These are phyloP conservation scores for Prunus kanzakura DNA, from an alignment of 306 rosid species.

Conservation along the genomic window DNA sequence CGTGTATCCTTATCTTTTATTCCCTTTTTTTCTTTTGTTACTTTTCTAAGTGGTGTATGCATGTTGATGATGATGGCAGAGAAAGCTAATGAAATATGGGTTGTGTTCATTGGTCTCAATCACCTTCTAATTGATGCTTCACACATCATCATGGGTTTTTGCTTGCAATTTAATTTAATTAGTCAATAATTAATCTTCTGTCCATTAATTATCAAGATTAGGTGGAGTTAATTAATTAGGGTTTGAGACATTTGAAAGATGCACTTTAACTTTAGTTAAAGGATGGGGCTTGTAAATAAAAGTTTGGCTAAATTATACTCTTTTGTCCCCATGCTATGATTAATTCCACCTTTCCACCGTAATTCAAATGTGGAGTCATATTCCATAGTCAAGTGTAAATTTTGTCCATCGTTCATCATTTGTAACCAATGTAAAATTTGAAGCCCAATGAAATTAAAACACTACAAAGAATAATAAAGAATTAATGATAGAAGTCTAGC, in stretches of 20 bases:
- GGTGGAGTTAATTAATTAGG: not conserved
- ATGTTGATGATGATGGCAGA: conserved; percentile 21
- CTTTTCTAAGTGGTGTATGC: conserved; percentile 12
- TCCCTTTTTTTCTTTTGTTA: conserved; percentile 11
- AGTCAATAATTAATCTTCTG: no score
- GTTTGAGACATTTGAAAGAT: not conserved
- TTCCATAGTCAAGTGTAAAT: not conserved
- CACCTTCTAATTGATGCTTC: conserved; percentile 7
- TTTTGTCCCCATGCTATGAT: not conserved
- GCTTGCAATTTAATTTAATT: not conserved
- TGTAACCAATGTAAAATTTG: no score
- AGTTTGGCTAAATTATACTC: not conserved
- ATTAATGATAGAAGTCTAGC: no score
- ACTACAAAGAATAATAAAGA: no score
- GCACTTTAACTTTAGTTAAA: not conserved
- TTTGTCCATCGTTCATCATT: not conserved
- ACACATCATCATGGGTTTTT: not conserved
- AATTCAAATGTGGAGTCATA: not conserved
- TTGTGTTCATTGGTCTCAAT: conserved; percentile 19
- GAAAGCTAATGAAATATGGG: conserved; percentile 1
- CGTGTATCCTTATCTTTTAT: conserved; percentile 23
- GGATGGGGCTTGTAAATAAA: not conserved
- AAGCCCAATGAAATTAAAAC: no score
- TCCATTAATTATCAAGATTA: not conserved
- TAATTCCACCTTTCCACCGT: not conserved